Base-by-base conservation (phyloP, 768 basidiomycete genomes). In the Boletus rex-veris region DNA sequence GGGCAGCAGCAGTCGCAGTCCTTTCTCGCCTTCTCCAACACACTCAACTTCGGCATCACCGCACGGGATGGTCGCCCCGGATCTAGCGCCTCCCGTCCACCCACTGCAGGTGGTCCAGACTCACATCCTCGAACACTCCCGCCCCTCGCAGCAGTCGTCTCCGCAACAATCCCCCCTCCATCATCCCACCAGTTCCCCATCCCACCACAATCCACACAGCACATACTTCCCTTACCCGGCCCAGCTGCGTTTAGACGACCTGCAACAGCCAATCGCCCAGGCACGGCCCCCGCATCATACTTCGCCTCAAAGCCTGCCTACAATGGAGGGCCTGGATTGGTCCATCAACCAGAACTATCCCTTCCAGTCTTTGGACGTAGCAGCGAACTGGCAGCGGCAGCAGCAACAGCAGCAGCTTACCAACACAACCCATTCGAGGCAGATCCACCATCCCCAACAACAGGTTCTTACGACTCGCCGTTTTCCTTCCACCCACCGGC, bases 401-500 rank as follows among this genome's bases (percentile, higher is more conserved):
- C 66, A 41, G 59, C 64, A 58, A 58, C 62, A 56, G 53, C 67
- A 53, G 60, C 69, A 56, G 68, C 67, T 59, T 71, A 54, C 65
- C 68, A 57, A 47, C 57, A 55, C 64, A 44, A 9, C 59, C 2
- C 64, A 64, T 66, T 62, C 65, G 65, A 67, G 65, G 40, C 65
- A 62, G 65, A 66, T 68, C 67, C 67, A 58, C 53, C 63, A 56
- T 64, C 64, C 55, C 66, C 67, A 49, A 51, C 65, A 54, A 21
- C 64, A 58, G 60, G 47, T 49, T 47, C 72, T 68, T 68, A 77
- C 71, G 85, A 85, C 71, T 85, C 83, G 55, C 87, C 87, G 50
- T 89, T 89, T 81, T 88, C 79, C 76, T 90, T 87, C 83, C 80
- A 84, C 75, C 80, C 86, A 58, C 85, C 84, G 68, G 72, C 77